A percentile compares a stretch with the other conserved stretches of the same genome.
These are phyloP conservation scores for Solanum etuberosum DNA, from an alignment of 257 asterid species.

Conservation along the genomic window DNA sequence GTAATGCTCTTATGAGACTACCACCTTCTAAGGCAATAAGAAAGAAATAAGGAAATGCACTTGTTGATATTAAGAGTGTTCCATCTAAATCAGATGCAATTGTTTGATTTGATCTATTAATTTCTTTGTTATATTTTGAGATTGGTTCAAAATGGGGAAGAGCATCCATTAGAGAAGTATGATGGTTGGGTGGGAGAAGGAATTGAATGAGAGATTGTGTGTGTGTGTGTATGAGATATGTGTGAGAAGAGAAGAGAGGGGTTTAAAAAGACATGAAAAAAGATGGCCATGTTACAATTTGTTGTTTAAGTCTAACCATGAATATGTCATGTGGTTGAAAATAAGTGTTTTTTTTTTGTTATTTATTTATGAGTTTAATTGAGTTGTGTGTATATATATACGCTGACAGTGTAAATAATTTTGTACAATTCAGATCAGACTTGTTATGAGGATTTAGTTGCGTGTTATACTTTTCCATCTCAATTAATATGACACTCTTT, in stretches of 20 bases:
- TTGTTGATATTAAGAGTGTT: slow-evolving; percentile 45
- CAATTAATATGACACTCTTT: background rate
- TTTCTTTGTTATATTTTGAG: slow-evolving; percentile 28
- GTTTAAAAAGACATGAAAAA: slow-evolving; percentile 46
- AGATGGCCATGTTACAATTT: slow-evolving; percentile 1
- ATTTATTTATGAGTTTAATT: background rate
- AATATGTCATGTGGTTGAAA: slow-evolving; percentile 28
- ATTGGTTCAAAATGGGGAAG: slow-evolving; percentile 43
- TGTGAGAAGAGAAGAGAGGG: slow-evolving; percentile 14
- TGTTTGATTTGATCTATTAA: slow-evolving; percentile 45
- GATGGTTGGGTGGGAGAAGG: background rate
- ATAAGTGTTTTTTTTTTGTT: background rate
- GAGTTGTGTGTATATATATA: background rate
- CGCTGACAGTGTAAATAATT: background rate
- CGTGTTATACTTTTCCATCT: background rate
- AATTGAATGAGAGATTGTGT: background rate
- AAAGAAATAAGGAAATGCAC: slow-evolving; percentile 70
- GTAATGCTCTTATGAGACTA: slow-evolving; percentile 46
- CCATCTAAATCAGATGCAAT: slow-evolving; percentile 88
- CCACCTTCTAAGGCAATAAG: slow-evolving; percentile 90
- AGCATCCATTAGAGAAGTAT: slow-evolving; percentile 28
- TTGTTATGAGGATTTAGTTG: background rate
- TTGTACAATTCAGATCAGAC: background rate
- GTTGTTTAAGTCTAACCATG: slow-evolving; percentile 18
- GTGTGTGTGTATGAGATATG: background rate